phyloP scores from a whole-genome alignment of 768 basidiomycete species.

The Gloeostereum incarnatum region DNA sequence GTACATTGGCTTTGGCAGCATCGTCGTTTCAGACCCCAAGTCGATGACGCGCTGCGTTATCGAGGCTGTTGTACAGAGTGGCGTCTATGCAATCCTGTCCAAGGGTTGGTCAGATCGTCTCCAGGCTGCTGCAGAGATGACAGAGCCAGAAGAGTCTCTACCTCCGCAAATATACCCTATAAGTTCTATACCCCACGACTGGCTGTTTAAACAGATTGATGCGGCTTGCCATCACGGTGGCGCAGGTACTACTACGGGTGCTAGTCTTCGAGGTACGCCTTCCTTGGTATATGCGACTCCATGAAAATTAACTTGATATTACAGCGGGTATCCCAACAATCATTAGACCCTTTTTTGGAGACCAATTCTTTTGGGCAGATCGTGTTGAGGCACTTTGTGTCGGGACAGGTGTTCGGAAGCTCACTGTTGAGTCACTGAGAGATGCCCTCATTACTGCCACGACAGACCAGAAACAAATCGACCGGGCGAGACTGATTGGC shows the following conservation, averaged over 20 bases:
- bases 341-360: slow-evolving; percentile 96
- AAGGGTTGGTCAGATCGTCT: slow-evolving; percentile 98
- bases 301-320: slow-evolving; percentile 2
- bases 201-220: slow-evolving; percentile 89
- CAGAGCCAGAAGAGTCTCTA: slow-evolving; percentile 59
- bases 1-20: slow-evolving; percentile 96
- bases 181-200: slow-evolving; percentile 87
- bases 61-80: slow-evolving; percentile 80
- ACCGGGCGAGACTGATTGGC: slow-evolving; percentile 75
- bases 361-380: slow-evolving; percentile 97
- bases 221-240: slow-evolving; percentile 99
- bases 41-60: slow-evolving; percentile 88
- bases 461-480: slow-evolving; percentile 81
- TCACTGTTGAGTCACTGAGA: slow-evolving; percentile 69
- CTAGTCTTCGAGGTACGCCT: slow-evolving; percentile 74
- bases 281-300: not conserved
- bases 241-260: slow-evolving; percentile 93
- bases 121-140: slow-evolving; percentile 49
- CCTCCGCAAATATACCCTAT: slow-evolving; percentile 80
- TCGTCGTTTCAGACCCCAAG: slow-evolving; percentile 92
- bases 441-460: slow-evolving; percentile 79
- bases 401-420: slow-evolving; percentile 79
- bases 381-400: slow-evolving; percentile 95
- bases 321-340: slow-evolving; percentile 90
- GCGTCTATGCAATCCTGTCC: slow-evolving; percentile 87